Conservation (phyloP, 2,329 filamentous ascomycete genomes). For the Aureobasidium sp. region DNA sequence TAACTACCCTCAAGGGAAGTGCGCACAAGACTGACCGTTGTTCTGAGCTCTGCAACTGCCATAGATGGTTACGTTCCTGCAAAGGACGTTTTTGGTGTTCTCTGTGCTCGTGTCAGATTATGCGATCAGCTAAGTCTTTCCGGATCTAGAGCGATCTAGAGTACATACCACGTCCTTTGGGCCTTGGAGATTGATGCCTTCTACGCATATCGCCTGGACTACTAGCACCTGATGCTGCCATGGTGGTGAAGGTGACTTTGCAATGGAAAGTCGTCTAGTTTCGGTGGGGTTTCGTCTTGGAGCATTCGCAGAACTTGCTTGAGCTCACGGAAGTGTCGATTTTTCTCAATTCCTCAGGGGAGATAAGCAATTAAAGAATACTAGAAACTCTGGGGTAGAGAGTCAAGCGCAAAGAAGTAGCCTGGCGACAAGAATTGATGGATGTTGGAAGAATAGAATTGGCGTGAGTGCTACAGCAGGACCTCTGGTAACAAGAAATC, state of each 20-base stretch:
- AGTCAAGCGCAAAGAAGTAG: background rate
- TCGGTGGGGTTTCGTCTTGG: too few species aligned
- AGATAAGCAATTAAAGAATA: background rate
- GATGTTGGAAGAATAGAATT: background rate
- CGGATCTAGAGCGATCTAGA: background rate
- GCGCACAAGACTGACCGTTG: conserved; percentile 44
- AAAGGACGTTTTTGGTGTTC: conserved; percentile 78
- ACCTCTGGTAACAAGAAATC: background rate
- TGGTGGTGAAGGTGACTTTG: background rate
- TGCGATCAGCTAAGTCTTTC: background rate
- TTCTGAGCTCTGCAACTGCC: conserved; percentile 89
- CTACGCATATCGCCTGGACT: conserved; percentile 33
- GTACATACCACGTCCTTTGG: conserved; percentile 35
- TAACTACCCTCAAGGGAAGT: background rate
- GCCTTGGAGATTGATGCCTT: conserved; percentile 33
- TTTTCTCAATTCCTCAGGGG: background rate
- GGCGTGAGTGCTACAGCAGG: background rate
- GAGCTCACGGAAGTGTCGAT: background rate
- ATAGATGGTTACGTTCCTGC: conserved; percentile 88
- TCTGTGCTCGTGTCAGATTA: conserved; percentile 13
- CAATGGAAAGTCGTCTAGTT: too few species aligned
- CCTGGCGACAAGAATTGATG: background rate
- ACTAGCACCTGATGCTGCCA: conserved; percentile 12
- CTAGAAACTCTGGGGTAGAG: background rate
- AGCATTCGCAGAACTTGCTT: background rate